A percentile compares a stretch with the other conserved stretches of the same genome.
Evolutionary conservation across 139 green algal species (phyloP).

Genomic region (Spirogloea muscicola): DNA sequence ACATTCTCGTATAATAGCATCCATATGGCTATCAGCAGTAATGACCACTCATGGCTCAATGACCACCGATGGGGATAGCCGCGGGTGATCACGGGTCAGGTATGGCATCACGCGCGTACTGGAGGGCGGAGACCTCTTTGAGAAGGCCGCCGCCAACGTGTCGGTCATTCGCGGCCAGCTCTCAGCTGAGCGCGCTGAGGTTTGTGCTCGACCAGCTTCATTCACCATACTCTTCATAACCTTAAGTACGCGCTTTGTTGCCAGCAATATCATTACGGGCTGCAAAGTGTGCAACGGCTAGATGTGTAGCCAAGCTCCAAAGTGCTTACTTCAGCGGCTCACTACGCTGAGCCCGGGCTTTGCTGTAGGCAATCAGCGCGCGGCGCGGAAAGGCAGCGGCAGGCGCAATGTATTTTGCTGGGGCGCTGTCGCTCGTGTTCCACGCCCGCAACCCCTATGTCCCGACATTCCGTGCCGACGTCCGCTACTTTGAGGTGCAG

Average conservation of each 20-base stretch:
- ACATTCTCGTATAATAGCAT: background rate
- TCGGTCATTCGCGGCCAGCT: conserved; percentile 32
- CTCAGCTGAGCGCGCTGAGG: conserved; percentile 19
- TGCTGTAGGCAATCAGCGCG: conserved; percentile 52
- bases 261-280: conserved; percentile 70
- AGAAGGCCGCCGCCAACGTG: conserved; percentile 73
- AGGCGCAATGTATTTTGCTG: conserved; percentile 79
- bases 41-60: too few species aligned
- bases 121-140: conserved; percentile 79
- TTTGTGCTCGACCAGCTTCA: background rate
- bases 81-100: conserved; percentile 5
- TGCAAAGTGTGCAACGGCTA: conserved; percentile 70
- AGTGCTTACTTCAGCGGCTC: too few species aligned
- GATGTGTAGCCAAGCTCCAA: too few species aligned
- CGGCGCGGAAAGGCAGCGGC: conserved; percentile 67
- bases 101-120: conserved; percentile 86
- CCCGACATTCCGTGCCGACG: conserved; percentile 90
- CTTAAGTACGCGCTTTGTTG: background rate
- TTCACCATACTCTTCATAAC: background rate
- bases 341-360: too few species aligned
- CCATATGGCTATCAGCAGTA: background rate
- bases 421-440: conserved; percentile 90
- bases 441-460: conserved; percentile 80
- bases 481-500: conserved; percentile 75
- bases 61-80: background rate